Evolutionary conservation across 495 filamentous ascomycete species (phyloP), one percentile per base, ranked within the genome.

Genomic region (Amphirosellinia nigrospora): DNA sequence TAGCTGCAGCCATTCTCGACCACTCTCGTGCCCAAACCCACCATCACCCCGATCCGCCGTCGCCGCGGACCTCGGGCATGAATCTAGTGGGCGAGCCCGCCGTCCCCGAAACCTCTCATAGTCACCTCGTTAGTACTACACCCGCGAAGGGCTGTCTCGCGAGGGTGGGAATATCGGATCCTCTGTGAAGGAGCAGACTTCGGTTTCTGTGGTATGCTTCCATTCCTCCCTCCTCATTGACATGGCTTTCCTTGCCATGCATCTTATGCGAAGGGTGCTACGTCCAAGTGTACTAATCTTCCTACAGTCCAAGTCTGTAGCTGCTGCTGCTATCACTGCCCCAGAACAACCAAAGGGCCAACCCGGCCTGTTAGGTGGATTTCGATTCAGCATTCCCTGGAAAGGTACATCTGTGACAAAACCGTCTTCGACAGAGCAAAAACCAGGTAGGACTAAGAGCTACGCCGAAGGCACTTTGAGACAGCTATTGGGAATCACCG

Each of bases 1-100:
- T 71, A 13, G 69, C 69, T 10, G 61, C 62, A 13, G 69, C 63
- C 19, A 71, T 71, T 32, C 41, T 71, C 28, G 62, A 59, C 13
- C 60, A 65, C 45, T 39, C 70, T 52, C 63, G 70, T 30, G n/a
- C 34, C 21, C 64, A 70, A 36, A 59, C 58, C 16, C 10, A 39
- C 26, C 2, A 45, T 26, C 52, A 30, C 28, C 26, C 32, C 13
- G 63, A 30, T 55, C 45, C 66, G 26, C 70, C 69, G 26, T 75
- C 72, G 16, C 69, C 72, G 39, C 56, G 67, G 28, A 43, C 45
- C 11, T 78, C 81, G 10, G 66, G 78, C 23, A 76, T 76, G 5
- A 76, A 75, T 19, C 74, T 86, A 32, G 73, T 82, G 39, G 81
- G 85, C 71, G 79, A 84, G 34, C 82, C 82, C 1, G 83, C 82